phyloP scores from a whole-genome alignment of 2,329 filamentous ascomycete genomes.

The Penicillium fuscoglaucum region DNA sequence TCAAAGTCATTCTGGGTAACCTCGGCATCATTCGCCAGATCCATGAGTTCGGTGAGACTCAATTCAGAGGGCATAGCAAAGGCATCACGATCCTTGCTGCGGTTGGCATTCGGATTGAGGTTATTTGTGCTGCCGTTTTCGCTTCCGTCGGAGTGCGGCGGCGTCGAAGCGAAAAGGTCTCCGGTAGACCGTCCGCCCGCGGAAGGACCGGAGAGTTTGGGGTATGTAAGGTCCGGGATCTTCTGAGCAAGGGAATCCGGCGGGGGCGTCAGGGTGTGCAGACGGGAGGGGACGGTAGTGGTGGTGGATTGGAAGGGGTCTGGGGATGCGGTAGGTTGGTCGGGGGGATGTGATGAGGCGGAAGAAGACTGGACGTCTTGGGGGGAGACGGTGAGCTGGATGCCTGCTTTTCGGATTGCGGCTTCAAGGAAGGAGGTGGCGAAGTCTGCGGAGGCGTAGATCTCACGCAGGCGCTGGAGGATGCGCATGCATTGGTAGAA shows the following conservation, averaged over 20 bases:
- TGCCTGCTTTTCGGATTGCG: conserved; percentile 81
- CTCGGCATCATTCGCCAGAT: conserved; percentile 46
- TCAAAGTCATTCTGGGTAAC: conserved; percentile 50
- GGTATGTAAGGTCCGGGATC: conserved; percentile 41
- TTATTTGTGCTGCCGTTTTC: conserved; percentile 46
- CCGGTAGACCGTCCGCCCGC: conserved; percentile 24
- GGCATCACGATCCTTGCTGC: conserved; percentile 22
- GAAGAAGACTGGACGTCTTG: conserved; percentile 32
- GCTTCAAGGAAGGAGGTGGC: conserved; percentile 94
- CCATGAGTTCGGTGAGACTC: conserved; percentile 45
- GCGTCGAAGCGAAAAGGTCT: conserved; percentile 42
- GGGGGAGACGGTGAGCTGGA: conserved; percentile 60
- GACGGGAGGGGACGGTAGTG: conserved; percentile 17
- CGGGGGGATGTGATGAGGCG: conserved; percentile 14
- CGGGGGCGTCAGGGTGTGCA: conserved; percentile 42
- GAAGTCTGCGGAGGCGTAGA: conserved; percentile 92
- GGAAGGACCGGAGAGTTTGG: conserved; percentile 24
- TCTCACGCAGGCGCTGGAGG: conserved; percentile 81
- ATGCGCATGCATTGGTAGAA: conserved; percentile 93
- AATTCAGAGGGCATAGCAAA: conserved; percentile 38
- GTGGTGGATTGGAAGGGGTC: conserved; percentile 19
- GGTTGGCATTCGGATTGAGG: conserved; percentile 32
- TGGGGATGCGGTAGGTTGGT: conserved; percentile 14
- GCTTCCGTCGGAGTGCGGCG: conserved; percentile 44
- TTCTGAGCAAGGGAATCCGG: conserved; percentile 44